Evolutionary conservation across 2,329 filamentous ascomycete species (phyloP).

Genomic region (Microascus cirrosus): DNA sequence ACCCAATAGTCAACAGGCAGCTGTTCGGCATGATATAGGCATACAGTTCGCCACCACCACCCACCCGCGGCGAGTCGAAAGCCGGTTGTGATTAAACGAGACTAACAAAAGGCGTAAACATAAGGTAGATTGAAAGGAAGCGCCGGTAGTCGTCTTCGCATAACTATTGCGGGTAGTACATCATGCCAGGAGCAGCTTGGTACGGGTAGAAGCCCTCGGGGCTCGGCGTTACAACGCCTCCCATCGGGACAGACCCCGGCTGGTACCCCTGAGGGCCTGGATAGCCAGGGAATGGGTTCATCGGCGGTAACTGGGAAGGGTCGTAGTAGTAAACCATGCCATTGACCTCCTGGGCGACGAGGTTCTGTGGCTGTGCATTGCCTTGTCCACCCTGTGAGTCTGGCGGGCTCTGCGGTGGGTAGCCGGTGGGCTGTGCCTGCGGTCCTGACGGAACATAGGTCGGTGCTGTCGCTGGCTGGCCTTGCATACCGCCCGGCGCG

Average conservation of each 20-base stretch:
- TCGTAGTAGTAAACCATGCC: slow-evolving; percentile 97
- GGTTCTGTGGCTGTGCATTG: slow-evolving; percentile 24
- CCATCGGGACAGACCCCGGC: slow-evolving; percentile 55
- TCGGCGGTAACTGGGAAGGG: slow-evolving; percentile 55
- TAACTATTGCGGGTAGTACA: slow-evolving; percentile 51
- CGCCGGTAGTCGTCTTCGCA: slow-evolving; percentile 5
- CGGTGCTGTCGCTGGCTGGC: slow-evolving; percentile 31
- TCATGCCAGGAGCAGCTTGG: slow-evolving; percentile 40
- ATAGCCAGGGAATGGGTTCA: slow-evolving; percentile 34
- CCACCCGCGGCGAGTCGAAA: neutral
- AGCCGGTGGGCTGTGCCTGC: slow-evolving; percentile 14
- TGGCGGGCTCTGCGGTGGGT: slow-evolving; percentile 1
- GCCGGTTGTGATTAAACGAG: neutral
- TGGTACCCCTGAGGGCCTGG: slow-evolving; percentile 41
- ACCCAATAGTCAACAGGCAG: neutral
- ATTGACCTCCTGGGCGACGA: slow-evolving; percentile 78
- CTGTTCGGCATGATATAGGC: neutral
- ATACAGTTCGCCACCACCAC: neutral
- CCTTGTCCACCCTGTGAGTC: slow-evolving; percentile 15
- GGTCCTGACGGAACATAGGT: slow-evolving; percentile 43
- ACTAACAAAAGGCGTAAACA: slow-evolving; percentile 8
- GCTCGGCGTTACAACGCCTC: slow-evolving; percentile 66
- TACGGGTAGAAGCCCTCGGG: slow-evolving; percentile 62
- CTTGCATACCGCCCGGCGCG: slow-evolving; percentile 15
- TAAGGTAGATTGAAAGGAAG: neutral